A percentile compares a stretch with the other conserved stretches of the same genome.
These are phyloP conservation scores for Mycosphaerella sp. DNA, from an alignment of 2,329 filamentous ascomycete species.

Conservation along the genomic window DNA sequence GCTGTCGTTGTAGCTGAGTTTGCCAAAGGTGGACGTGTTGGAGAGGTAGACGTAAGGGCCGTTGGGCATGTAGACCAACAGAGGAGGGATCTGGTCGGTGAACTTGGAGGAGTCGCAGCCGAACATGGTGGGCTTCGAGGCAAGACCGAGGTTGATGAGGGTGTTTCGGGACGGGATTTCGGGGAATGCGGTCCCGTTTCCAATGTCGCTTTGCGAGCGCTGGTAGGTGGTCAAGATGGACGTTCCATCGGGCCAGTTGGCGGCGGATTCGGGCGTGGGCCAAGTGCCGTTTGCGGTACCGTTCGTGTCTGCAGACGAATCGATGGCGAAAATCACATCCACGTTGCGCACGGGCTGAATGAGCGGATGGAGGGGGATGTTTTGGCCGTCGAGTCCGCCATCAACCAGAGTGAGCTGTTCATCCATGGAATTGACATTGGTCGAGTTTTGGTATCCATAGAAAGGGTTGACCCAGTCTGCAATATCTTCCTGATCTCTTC, in stretches of 20 bases:
- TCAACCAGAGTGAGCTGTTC: constrained; percentile 64
- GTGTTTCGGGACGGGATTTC: constrained; percentile 66
- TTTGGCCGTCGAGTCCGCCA: constrained; percentile 70
- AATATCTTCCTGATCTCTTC: constrained; percentile 60
- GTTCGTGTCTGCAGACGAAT: constrained; percentile 66
- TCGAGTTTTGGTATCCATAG: constrained; percentile 54
- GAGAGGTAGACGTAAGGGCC: constrained; percentile 59
- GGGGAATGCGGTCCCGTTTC: constrained; percentile 66
- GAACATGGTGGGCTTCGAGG: constrained; percentile 66
- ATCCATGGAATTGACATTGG: constrained; percentile 51
- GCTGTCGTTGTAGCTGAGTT: constrained; percentile 54
- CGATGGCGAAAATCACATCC: constrained; percentile 75
- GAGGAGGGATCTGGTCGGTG: constrained; percentile 49
- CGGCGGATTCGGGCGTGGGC: constrained; percentile 31
- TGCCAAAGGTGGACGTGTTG: constrained; percentile 70
- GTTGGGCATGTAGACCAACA: constrained; percentile 81
- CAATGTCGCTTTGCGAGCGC: constrained; percentile 53
- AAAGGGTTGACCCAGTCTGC: constrained; percentile 77
- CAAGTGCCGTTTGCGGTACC: constrained; percentile 39
- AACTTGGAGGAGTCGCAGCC: constrained; percentile 65
- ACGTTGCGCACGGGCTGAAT: constrained; percentile 66
- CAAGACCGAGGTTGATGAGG: constrained; percentile 70
- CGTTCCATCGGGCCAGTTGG: constrained; percentile 71
- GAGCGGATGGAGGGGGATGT: constrained; percentile 70
- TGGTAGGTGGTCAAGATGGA: constrained; percentile 67